Percentiles rank a stretch among this genome's conserved stretches.
phyloP scores from a whole-genome alignment of 306 rosid species.

The Dalbergia oliveri region DNA sequence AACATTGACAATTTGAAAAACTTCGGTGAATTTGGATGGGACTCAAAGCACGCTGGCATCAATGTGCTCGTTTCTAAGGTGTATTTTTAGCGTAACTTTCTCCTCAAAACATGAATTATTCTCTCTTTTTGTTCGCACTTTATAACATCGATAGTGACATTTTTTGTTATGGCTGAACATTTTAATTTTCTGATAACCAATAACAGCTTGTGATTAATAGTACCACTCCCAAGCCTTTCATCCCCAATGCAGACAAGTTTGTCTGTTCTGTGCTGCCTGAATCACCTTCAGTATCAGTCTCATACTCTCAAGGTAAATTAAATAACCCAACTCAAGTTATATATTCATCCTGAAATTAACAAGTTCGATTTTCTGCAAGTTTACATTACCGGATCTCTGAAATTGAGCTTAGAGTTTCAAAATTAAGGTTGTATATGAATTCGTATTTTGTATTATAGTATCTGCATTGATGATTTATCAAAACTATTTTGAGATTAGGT shows the following conservation, averaged over 20 bases:
- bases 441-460: background rate
- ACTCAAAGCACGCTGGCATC: conserved; percentile 63
- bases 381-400: background rate
- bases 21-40: conserved; percentile 72
- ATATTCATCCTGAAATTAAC: no score
- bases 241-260: conserved; percentile 53
- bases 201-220: conserved; percentile 50
- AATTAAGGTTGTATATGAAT: background rate
- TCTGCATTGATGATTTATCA: background rate
- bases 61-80: conserved; percentile 65
- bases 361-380: background rate
- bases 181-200: conserved; percentile 14
- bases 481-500: conserved; percentile 31
- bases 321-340: background rate
- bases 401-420: background rate
- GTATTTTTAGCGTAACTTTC: background rate
- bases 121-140: background rate
- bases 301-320: conserved; percentile 58
- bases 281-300: conserved; percentile 56
- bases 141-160: background rate
- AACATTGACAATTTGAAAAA: conserved; percentile 43
- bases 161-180: background rate
- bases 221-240: conserved; percentile 41
- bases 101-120: background rate
- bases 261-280: conserved; percentile 63